These are phyloP conservation scores for Cichorium intybus DNA, from an alignment of 140 eudicot genomes.

Conservation along the genomic window DNA sequence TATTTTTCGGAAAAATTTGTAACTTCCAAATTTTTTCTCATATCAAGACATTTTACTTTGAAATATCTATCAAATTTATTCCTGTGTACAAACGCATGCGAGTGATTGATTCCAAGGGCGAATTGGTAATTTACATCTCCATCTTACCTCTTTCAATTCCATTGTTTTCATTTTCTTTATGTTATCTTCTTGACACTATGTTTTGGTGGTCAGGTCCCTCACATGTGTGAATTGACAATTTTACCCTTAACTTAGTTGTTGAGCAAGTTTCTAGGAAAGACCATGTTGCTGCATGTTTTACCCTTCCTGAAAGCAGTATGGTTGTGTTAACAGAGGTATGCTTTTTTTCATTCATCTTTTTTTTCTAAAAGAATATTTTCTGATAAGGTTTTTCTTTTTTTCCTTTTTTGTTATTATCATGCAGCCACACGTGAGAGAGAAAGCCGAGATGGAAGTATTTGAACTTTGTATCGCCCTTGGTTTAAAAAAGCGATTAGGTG, in stretches of 20 bases:
- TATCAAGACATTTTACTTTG: no score
- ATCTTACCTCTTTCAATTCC: not conserved
- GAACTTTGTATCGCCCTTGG: slow-evolving; percentile 71
- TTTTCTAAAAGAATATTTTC: not conserved
- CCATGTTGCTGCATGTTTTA: no score
- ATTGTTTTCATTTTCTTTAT: not conserved
- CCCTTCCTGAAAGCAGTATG: no score
- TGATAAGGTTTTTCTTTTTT: slow-evolving; percentile 19
- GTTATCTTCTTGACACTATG: slow-evolving; percentile 18
- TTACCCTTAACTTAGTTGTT: no score
- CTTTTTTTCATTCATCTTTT: no score
- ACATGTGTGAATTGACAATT: no score
- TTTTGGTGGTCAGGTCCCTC: slow-evolving; percentile 62
- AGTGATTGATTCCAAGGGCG: slow-evolving; percentile 82
- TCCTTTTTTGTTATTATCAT: slow-evolving; percentile 9
- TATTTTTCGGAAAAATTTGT: no score
- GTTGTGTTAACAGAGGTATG: no score
- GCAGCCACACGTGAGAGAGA: slow-evolving; percentile 98
- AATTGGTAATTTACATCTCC: slow-evolving; percentile 45
- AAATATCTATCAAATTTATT: no score
- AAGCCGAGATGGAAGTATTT: slow-evolving; percentile 90
- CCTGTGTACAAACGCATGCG: slow-evolving; percentile 98
- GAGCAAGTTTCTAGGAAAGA: no score
- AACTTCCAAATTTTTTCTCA: no score
- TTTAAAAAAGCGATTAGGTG: no score